Base-by-base conservation (phyloP, 139 green algal species). In the Asterochloris erici region DNA sequence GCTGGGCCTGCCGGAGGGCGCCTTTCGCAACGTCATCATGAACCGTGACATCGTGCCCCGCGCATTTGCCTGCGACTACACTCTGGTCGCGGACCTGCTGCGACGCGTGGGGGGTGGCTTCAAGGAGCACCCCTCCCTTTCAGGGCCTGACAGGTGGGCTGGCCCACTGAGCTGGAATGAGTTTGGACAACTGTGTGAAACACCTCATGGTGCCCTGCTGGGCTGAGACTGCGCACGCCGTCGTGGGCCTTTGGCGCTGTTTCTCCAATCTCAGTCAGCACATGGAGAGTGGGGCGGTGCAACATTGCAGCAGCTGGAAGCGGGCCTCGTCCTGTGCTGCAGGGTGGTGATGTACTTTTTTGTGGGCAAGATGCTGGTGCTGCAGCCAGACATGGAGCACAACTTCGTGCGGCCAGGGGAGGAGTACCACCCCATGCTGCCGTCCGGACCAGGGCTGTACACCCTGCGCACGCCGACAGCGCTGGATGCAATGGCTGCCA, bases 51-150 rank as follows among this genome's bases (percentile, higher is more conserved):
- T 99, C 76, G 97, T 99, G 76, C 97, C 97, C 0, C 93, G 96
- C 23, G 96, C 96, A 27, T 99, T 99, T 85, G 90, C 94, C 23
- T 99, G 97, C 87, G 95, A 99, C 89, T 99, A 99, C 91, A 89
- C 89, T 11, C 87, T 93, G 16, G 92, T 99, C 14, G 90, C 92
- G 38, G 82, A 92, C 78, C 88, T 98, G 47, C 87, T 98, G 38
- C 81, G 83, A 23, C 83, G 84, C 12, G 82, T 96, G 0, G 75
- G 70, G 11, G 82, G 86, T 14, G 83, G 86, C 63, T 98, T 98
- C 91, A 89, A 90, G 68, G 87, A 93, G 38, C 96, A 98, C 88
- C 63, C 28, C 63, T 94, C 89, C 77, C 89, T 99, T 60, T 70
- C 81, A 15, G 81, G 77, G 60, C 77, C 77, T 14, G 77, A 84